Evolutionary conservation across 1,139 yeast species (phyloP), one percentile per base, ranked within the genome.

Genomic region (Candida glucosophila): DNA sequence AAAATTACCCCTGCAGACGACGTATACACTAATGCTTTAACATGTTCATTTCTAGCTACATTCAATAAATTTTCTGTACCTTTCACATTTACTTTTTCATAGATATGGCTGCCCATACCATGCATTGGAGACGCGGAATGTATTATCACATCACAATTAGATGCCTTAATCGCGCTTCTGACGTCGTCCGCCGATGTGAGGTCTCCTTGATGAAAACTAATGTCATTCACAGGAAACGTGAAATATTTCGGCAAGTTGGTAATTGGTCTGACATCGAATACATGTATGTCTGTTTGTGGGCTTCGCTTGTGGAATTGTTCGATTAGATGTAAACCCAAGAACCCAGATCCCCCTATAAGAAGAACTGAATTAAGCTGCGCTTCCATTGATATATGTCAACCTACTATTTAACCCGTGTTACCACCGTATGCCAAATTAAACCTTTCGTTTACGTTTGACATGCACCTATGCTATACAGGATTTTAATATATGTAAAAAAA

Each of bases 101-200:
- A 90, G 24, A 90, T 70, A 19, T 71, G 77, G 36, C 80, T 80
- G 15, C 76, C 73, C 40, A 80, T 65, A 3, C 96, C 96, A 49
- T 86, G 96, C 49, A 88, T 70, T 6, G 99, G 99, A 4, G 97
- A 88, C 2, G 97, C 98, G 2, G 95, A 82, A 50, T 92, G 98
- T 4, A 92, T 95, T 22, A 92, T 72, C 0, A 85, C 90, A 25
- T 74, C 71, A 32, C 94, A 85, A 18, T 64, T 52, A 15, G 81
- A 66, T 11, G 45, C 49, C 18, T 54, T 48, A 20, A 90, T 72
- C 0, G 94, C 95, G 4, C 54, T 46, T 4, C 60, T 48, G 7
- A 92, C 78, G 43, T 83, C 94, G 5, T 58, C 67, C 12, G 67
- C 68, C 2, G 80, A 73, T 0, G 97, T 85, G 35, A 92, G 58